Evolutionary conservation across 108 stramenopile species (phyloP), one percentile per base, ranked within the genome.

Genomic region (Pseudonitzschia delicatissima): DNA sequence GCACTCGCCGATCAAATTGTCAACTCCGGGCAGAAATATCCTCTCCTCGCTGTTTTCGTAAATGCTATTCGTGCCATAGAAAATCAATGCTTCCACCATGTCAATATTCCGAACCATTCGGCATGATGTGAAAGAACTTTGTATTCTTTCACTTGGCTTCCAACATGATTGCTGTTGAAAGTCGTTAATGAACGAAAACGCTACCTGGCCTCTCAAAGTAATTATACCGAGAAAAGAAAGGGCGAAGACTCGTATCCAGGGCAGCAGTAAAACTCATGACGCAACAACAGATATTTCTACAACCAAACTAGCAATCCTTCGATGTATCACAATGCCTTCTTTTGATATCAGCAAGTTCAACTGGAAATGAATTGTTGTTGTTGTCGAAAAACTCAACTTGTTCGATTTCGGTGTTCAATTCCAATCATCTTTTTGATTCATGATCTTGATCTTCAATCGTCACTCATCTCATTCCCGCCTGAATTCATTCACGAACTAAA

Each of bases 31-130:
- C 20, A 83, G 81, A 5, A 86, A 59, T 49, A 9, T 4, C 45
- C 62, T 59, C 31, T 40, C 51, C 17, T 49, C 42, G 9, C 37
- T 45, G 40, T 70, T 47, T 48, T 47, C 45, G 72, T 58, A 76
- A 11, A 73, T 59, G 31, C 64, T 82, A 25, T 81, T 80, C 20
- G 66, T 12, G 9, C 87, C 90, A 57, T 87, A 88, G 51, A 91
- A 85, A 0, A 91, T 75, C 13, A 91, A 21, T 18, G 82, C 77
- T 73, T 91, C 90, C 6, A 85, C 86, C 9, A 85, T 58, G 71
- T 91, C 90, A 42, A 91, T 79, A 58, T 91, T 91, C 12, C 90
- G 81, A 34, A 91, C 83, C 90, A 91, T 91, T 2, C 47, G 44
- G 34, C 35, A 37, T 3, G 18, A 3, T 6, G 39, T 42, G 18